Base-by-base conservation (phyloP, 1,284 basidiomycete genomes). In the Irpex rosettiformis region DNA sequence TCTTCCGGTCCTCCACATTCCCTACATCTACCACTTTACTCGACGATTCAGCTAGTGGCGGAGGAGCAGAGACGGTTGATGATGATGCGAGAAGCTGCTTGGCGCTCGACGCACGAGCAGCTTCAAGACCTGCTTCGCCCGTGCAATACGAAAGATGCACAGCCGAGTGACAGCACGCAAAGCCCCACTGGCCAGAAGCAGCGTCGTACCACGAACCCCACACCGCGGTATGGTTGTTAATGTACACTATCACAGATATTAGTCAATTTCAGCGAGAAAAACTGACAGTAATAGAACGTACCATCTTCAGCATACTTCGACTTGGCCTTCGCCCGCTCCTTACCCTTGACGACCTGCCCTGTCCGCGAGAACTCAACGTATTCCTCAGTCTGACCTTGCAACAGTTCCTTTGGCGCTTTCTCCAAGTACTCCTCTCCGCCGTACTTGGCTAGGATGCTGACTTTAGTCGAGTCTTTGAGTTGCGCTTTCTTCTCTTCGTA, bases 341-440 rank as follows among this genome's bases (percentile, higher is more conserved):
- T 84, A n/a, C 97, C 96, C 74, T 93, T 95, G 66, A 98, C 82
- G 57, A 98, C 80, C 70, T 93, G 88, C 22, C 97, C 97, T 3
- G 92, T 85, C 60, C 94, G 81, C 58, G 94, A 96, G 74, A 98
- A 99, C 76, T 99, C 97, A 51, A 98, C 92, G 65, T 99, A 99
- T 62, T 96, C 85, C 73, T 99, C 97, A 30, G 95, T 96, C 76
- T 98, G 96, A 0, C 97, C 97, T 61, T 88, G 86, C 40, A 94
- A 73, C 33, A 99, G 79, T 75, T 99, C 96, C 68, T 86, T 89
- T 7, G 97, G 94, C 7, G 88, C 86, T 37, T 83, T 83, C 72
- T 95, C 88, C 60, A 99, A 81, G 73, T 97, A 96, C 73, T 97
- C 83, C 66, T 91, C 96, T 30, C 97, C 97, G 55, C 97, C 97